Conservation (phyloP, 495 filamentous ascomycete species). For the Trichoderma virens region DNA sequence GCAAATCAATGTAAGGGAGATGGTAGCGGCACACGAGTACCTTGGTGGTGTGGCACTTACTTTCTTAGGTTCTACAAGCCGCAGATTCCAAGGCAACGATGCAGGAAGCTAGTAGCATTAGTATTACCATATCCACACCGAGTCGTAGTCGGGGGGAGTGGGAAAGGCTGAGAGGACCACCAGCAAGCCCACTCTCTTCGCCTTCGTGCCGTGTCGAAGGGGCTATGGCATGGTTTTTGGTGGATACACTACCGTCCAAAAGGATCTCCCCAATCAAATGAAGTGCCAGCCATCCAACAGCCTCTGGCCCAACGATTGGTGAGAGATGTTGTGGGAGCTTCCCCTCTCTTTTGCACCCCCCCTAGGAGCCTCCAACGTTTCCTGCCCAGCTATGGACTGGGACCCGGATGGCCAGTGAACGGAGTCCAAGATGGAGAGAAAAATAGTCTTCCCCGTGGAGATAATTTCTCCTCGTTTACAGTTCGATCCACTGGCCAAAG, state of each 20-base stretch:
- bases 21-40: not conserved
- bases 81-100: not conserved
- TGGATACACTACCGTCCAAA: not conserved
- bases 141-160: not conserved
- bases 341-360: not conserved
- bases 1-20: not conserved
- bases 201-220: not conserved
- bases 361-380: not conserved
- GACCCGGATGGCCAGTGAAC: slow-evolving; percentile 4
- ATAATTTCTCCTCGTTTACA: not conserved
- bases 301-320: not conserved
- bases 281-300: not conserved
- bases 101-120: not conserved
- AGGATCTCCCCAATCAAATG: not conserved
- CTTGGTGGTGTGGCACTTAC: slow-evolving; percentile 2
- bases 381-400: not conserved
- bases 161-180: not conserved
- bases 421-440: not conserved
- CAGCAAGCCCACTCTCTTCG: not conserved
- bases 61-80: not conserved
- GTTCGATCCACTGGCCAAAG: not conserved
- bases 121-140: slow-evolving; percentile 1
- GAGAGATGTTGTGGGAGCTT: not conserved
- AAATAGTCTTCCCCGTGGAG: not conserved
- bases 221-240: not conserved